Conservation (phyloP, 345 rosid species). For the Salix caprea region DNA sequence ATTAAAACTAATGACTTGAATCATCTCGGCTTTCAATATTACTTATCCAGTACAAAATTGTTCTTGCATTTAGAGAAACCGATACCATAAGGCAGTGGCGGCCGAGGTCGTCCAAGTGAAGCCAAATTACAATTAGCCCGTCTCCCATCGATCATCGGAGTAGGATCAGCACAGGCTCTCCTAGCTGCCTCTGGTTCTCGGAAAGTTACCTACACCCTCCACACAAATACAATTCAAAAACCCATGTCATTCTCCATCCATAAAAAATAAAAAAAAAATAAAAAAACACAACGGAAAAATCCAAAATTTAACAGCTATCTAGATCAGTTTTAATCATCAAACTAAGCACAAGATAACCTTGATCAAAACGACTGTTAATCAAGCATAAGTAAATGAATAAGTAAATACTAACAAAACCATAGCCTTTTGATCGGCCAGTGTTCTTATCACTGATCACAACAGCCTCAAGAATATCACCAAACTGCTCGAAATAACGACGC, state of each 20-base stretch:
- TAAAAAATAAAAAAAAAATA: neutral
- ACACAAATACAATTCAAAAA: constrained; percentile 37
- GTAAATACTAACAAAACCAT: constrained; percentile 86
- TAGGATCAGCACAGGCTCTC: constrained; percentile 86
- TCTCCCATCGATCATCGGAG: constrained; percentile 88
- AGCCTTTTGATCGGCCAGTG: constrained; percentile 96
- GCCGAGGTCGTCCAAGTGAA: constrained; percentile 79
- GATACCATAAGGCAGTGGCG: constrained; percentile 53
- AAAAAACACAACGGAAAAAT: neutral
- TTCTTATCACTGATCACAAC: constrained; percentile 94
- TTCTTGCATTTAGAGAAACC: constrained; percentile 13
- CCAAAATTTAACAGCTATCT: neutral
- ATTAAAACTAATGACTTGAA: neutral
- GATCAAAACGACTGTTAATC: neutral
- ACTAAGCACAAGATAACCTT: neutral
- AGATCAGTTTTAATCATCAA: neutral
- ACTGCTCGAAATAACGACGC: constrained; percentile 76
- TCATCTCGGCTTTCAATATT: neutral
- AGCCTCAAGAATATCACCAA: constrained; percentile 89
- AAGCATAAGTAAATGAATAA: neutral
- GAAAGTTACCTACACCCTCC: constrained; percentile 95
- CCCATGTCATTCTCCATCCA: constrained; percentile 39
- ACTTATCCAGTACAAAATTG: neutral
- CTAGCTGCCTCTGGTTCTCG: constrained; percentile 93
- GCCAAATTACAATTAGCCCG: constrained; percentile 97